Conservation (phyloP, 495 filamentous ascomycete species). For the Lophiotrema nucula region DNA sequence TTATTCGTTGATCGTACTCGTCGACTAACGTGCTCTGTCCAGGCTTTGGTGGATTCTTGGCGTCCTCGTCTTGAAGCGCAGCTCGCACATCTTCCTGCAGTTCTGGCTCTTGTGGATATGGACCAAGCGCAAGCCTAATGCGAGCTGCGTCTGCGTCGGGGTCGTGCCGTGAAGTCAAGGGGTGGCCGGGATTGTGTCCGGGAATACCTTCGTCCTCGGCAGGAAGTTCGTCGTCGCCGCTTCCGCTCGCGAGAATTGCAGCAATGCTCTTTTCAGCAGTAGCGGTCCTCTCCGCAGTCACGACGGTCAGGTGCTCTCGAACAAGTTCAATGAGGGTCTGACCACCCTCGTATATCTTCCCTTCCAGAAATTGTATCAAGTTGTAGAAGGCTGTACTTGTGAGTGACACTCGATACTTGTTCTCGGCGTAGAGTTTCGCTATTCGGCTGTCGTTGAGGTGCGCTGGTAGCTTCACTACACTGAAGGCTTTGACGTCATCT, state of each 20-base stretch:
- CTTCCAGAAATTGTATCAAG: slow-evolving; percentile 84
- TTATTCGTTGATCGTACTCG: slow-evolving; percentile 80
- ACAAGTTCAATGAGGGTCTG: slow-evolving; percentile 71
- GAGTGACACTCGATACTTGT: slow-evolving; percentile 84
- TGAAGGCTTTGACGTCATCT: slow-evolving; percentile 70
- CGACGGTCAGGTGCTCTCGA: slow-evolving; percentile 69
- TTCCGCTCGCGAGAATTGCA: slow-evolving; percentile 63
- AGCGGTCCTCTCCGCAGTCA: slow-evolving; percentile 66
- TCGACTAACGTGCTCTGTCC: slow-evolving; percentile 68
- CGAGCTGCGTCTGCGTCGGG: slow-evolving; percentile 49
- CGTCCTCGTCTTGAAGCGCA: slow-evolving; percentile 78
- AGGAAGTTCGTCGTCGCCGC: slow-evolving; percentile 63
- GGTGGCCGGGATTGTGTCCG: slow-evolving; percentile 81
- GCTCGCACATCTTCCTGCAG: slow-evolving; percentile 77
- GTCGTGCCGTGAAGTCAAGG: slow-evolving; percentile 67
- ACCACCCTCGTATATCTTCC: slow-evolving; percentile 75
- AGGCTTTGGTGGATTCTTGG: slow-evolving; percentile 61
- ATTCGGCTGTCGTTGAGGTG: slow-evolving; percentile 71
- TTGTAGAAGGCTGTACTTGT: slow-evolving; percentile 75
- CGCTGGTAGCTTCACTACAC: slow-evolving; percentile 67
- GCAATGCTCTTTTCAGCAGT: slow-evolving; percentile 79
- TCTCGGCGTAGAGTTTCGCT: slow-evolving; percentile 72
- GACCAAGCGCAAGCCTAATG: slow-evolving; percentile 67
- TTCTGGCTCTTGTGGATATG: slow-evolving; percentile 73
- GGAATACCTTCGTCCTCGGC: slow-evolving; percentile 91